Percentiles rank a stretch among this genome's conserved stretches.
Conservation (phyloP, 257 asterid genomes). For the Fraxinus quadrangulata region DNA sequence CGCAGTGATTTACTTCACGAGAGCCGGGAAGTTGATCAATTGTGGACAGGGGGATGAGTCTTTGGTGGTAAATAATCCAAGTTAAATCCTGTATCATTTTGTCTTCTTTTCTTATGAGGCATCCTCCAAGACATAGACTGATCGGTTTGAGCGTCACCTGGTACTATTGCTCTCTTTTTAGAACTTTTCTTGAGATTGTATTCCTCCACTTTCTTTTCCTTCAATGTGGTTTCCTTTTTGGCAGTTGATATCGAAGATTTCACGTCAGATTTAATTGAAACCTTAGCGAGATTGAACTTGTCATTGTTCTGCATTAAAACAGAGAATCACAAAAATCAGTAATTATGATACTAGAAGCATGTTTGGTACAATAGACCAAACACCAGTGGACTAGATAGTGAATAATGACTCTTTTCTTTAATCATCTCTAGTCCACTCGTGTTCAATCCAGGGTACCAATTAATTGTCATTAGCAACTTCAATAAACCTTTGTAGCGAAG, state of each 20-base stretch:
- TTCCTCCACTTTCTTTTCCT: too few relatives aligned
- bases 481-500: not conserved
- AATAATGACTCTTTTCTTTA: not conserved
- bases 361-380: not conserved
- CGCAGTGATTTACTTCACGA: not conserved
- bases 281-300: not conserved
- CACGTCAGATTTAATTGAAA: not conserved
- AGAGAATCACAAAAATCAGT: not conserved
- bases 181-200: not conserved
- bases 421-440: not conserved
- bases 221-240: too few relatives aligned
- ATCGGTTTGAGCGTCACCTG: not conserved
- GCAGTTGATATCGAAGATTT: not conserved
- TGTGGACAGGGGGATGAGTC: not conserved
- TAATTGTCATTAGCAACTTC: too few relatives aligned
- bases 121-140: not conserved
- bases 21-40: not conserved
- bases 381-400: not conserved
- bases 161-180: not conserved
- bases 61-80: conserved; percentile 10
- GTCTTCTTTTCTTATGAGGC: not conserved
- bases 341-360: not conserved
- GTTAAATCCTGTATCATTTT: not conserved
- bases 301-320: not conserved
- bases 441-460: too few relatives aligned